Base-by-base conservation (phyloP, 192 early-diverging fungal genomes). In the Coemansia sp. region DNA sequence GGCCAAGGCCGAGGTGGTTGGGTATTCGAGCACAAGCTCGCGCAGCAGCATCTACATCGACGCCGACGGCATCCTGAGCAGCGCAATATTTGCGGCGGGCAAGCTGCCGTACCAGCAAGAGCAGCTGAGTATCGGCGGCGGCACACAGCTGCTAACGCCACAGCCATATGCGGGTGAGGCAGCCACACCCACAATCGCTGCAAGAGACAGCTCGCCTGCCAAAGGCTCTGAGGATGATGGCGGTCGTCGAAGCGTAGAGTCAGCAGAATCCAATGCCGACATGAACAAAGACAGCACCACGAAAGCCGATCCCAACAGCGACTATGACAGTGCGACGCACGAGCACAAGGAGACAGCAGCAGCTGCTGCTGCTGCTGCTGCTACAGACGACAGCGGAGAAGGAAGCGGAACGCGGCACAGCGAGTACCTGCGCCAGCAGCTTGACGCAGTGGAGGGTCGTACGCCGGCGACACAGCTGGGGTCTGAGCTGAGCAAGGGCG, bases 401-500 rank as follows among this genome's bases (percentile, higher is more conserved):
- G 39, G 38, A 21, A 60, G 44, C 24, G 41, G 24, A 1, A 21
- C 51, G 24, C 65, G 73, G 18, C 78, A 70, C 55, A 76, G 78
- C 71, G 69, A 39, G 49, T 51, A 70, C 9, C 63, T 77, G 51
- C 74, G 69, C 20, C 71, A 74, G 57, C 75, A 83, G 63, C 66
- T 83, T 35, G 66, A 65, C 16, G 30, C 51, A 6, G 72, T 77
- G 51, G 75, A 77, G 71, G 72, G 63, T 23, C 30, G 49, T 33
- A 75, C 70, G 49, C 72, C 75, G n/a, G 72, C 80, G 23, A 59
- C 77, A 10, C 78, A 86, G 38, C 77, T 89, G 15, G 86, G 87
- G 0, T 72, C 78, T 18, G 64, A 83, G 21, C 62, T 91, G 62
- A 86, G 87, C 56, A 86, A 89, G 45, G 73, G 75, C 6, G 85